Conservation (phyloP, 441 rosid species). For the Capsella rubella region DNA sequence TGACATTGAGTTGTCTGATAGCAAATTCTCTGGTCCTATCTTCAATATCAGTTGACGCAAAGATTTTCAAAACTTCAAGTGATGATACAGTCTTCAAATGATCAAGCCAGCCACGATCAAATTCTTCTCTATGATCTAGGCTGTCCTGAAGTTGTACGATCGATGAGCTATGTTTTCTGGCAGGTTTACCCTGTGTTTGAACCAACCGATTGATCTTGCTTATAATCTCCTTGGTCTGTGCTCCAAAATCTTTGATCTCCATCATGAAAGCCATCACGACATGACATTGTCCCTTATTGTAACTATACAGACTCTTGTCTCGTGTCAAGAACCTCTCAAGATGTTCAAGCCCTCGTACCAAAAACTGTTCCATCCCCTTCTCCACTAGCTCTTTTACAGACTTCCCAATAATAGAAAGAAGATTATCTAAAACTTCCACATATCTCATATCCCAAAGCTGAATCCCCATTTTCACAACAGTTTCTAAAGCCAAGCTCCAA, state of each 20-base stretch:
- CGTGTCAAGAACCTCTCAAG: slow-evolving; percentile 14
- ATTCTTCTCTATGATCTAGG: neutral
- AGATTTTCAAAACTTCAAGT: neutral
- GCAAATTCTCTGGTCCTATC: neutral
- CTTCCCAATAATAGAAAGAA: neutral
- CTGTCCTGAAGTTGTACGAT: neutral
- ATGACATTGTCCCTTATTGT: neutral
- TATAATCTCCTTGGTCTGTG: neutral
- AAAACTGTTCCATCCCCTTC: slow-evolving; percentile 14
- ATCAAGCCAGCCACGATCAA: neutral
- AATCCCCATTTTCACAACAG: slow-evolving; percentile 21
- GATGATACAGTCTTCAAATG: slow-evolving; percentile 6
- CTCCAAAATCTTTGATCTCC: neutral
- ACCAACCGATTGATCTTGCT: neutral
- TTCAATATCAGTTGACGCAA: too few species aligned
- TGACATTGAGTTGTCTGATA: neutral
- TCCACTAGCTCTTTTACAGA: neutral
- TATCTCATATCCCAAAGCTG: neutral
- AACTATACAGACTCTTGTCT: slow-evolving; percentile 7
- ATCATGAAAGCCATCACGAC: neutral
- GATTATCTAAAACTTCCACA: too few species aligned
- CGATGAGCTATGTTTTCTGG: too few species aligned
- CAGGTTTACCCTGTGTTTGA: too few species aligned
- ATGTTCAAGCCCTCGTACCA: slow-evolving; percentile 25
- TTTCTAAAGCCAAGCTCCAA: slow-evolving; percentile 25